Evolutionary conservation across 2,329 filamentous ascomycete species (phyloP).

Genomic region (Ophiostoma triangulosporum): DNA sequence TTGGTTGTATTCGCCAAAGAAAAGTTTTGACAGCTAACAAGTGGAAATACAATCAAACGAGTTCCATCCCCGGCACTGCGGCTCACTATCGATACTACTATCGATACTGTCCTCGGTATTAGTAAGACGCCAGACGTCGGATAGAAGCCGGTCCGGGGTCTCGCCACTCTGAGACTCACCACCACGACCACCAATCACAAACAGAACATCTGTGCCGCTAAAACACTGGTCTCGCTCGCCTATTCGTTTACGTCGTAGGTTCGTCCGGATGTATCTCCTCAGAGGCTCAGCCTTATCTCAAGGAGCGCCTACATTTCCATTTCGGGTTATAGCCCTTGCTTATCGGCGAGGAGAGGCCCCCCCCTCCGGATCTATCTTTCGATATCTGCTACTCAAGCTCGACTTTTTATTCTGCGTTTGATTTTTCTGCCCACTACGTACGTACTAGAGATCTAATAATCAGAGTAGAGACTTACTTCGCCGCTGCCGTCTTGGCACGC

Average conservation of each 20-base stretch:
- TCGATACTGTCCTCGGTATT: too few species aligned
- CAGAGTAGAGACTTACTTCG: neutral
- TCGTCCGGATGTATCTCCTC: neutral
- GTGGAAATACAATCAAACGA: neutral
- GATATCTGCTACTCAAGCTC: neutral
- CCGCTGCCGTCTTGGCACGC: neutral
- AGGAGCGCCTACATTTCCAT: neutral
- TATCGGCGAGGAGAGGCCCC: neutral
- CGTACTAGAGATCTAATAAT: too few species aligned
- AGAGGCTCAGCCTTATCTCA: constrained; percentile 1
- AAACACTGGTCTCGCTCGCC: neutral
- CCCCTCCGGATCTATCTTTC: neutral
- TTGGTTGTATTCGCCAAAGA: neutral
- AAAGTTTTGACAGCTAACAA: neutral
- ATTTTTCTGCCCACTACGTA: neutral
- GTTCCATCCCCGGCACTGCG: neutral
- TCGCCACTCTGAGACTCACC: too few species aligned
- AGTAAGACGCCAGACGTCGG: too few species aligned
- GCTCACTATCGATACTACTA: neutral
- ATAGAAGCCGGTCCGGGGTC: too few species aligned
- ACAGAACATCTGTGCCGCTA: too few species aligned
- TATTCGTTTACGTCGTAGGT: too few species aligned
- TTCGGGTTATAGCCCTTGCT: constrained; percentile 1
- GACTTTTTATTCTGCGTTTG: neutral
- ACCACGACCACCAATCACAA: too few species aligned